These are phyloP conservation scores for Cladophialophora carrionii DNA, from an alignment of 2,329 filamentous ascomycete genomes.

Conservation along the genomic window DNA sequence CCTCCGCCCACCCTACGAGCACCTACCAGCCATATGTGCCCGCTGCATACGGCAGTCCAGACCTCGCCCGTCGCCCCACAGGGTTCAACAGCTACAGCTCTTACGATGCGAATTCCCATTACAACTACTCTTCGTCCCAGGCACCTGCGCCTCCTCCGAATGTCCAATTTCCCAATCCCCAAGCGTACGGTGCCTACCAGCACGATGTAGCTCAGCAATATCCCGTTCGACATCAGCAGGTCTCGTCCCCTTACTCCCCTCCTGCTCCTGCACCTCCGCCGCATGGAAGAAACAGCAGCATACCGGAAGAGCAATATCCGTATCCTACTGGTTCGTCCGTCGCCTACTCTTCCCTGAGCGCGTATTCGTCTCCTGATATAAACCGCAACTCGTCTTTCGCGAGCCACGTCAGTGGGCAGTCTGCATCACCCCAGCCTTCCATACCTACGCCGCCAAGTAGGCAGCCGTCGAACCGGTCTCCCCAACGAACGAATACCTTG, in stretches of 20 bases:
- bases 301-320: constrained; percentile 31
- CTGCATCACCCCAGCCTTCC: constrained; percentile 45
- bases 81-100: constrained; percentile 35
- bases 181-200: constrained; percentile 30
- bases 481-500: constrained; percentile 56
- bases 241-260: constrained; percentile 34
- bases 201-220: constrained; percentile 29
- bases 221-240: constrained; percentile 21
- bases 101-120: constrained; percentile 41
- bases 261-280: constrained; percentile 48
- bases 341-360: constrained; percentile 23
- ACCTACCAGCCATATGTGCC: constrained; percentile 55
- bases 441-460: constrained; percentile 55
- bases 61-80: constrained; percentile 30
- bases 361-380: constrained; percentile 34
- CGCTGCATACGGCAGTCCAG: constrained; percentile 51
- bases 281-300: constrained; percentile 37
- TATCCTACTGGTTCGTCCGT: constrained; percentile 23
- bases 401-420: constrained; percentile 40
- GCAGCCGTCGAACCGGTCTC: constrained; percentile 55
- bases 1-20: constrained; percentile 30
- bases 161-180: constrained; percentile 17
- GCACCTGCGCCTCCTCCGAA: constrained; percentile 38
- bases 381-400: constrained; percentile 36
- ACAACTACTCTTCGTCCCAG: constrained; percentile 39